Evolutionary conservation across 2,329 filamentous ascomycete species (phyloP), one percentile per base, ranked within the genome.

Genomic region (Plenodomus biglobosus): DNA sequence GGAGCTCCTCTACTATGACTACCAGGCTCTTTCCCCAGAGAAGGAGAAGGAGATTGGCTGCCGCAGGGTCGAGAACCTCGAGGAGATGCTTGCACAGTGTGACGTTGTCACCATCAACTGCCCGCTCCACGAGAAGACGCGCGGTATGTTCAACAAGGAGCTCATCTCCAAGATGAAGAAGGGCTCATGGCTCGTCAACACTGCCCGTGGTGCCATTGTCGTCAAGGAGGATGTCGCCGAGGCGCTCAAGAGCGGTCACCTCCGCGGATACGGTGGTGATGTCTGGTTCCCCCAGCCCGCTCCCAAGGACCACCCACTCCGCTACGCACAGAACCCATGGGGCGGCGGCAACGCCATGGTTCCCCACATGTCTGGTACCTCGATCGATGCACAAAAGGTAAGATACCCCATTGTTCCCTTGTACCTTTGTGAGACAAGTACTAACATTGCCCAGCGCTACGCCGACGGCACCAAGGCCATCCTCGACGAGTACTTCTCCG

Each of bases 71-170:
- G 87, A 92, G 40, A 83, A 74, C 68, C 85, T 99, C 68, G 92
- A 96, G 82, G 92, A 97, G 75, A 87, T 99, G 85, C 78, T 99
- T 55, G 81, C 84, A 35, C 90, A 95, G 81, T 97, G 92, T 75
- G 94, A 97, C 65, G 84, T 97, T 55, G 92, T 99, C 76, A 99
- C 94, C 72, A 97, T 99, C 81, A 99, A 99, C 86, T 96, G 92
- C 83, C 94, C 94, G 44, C 85, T 99, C 58, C 94, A 99, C 81
- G 92, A 97, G 84, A 95, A 95, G 85, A 99, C 94, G 30, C 84
- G 85, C 55, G 92, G 92, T 63, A 77, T 99, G 57, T 97, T 97
- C 83, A 96, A 97, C 87, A 96, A 96, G 87, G 90, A 97, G 40
- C 82, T 97, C 68, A 92, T 97, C 73, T 81, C 85, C 76, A 96